phyloP scores from a whole-genome alignment of 208 protist species.

The Entamoeba histolytica region DNA sequence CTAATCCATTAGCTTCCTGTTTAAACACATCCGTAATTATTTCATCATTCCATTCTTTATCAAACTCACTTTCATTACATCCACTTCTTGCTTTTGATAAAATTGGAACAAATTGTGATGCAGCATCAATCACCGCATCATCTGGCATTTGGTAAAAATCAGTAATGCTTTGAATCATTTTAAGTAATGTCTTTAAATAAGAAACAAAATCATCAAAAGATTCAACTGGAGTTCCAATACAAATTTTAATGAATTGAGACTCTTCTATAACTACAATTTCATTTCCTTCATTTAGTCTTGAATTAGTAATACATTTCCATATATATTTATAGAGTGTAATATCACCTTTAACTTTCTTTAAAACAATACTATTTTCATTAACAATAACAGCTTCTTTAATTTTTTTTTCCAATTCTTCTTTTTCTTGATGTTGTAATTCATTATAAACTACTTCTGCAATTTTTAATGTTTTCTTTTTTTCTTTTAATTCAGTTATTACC shows the following conservation, averaged over 20 bases:
- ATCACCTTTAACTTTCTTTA: not conserved
- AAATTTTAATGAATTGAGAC: not conserved
- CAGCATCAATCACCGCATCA: not conserved
- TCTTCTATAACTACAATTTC: not conserved
- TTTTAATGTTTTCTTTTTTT: not conserved
- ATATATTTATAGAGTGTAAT: not conserved
- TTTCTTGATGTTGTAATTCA: not conserved
- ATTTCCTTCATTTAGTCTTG: not conserved
- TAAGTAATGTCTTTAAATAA: not conserved
- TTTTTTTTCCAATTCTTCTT: not conserved
- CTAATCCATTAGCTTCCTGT: not conserved
- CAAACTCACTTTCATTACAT: not conserved
- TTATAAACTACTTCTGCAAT: no score
- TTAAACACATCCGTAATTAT: not conserved
- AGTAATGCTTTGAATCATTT: not conserved
- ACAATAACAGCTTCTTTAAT: not conserved
- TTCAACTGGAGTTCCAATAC: not conserved
- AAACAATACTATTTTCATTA: not conserved
- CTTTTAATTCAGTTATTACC: not conserved
- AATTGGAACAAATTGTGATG: not conserved
- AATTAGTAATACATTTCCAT: not conserved
- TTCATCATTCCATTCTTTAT: not conserved
- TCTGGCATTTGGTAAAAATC: not conserved
- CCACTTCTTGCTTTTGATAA: not conserved
- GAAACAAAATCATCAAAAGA: not conserved